These are phyloP conservation scores for Claviceps arundinis DNA, from an alignment of 2,329 filamentous ascomycete genomes.

Conservation along the genomic window DNA sequence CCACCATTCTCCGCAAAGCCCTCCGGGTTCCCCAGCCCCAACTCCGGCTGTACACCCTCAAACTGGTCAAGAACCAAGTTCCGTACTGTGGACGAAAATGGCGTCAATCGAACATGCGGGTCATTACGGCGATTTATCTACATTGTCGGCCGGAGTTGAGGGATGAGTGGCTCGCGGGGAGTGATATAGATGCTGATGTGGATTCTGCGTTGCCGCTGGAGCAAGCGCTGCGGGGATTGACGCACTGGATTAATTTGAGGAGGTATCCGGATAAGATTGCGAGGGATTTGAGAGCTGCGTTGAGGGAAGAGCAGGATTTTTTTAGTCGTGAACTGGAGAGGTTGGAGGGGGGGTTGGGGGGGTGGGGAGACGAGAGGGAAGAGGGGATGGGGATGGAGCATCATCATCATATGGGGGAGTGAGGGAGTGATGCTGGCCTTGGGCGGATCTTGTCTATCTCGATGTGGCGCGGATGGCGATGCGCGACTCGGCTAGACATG, in stretches of 20 bases:
- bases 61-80: conserved; percentile 97
- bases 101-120: conserved; percentile 95
- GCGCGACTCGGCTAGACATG: too few relatives aligned
- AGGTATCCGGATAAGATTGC: conserved; percentile 70
- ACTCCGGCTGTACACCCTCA: conserved; percentile 85
- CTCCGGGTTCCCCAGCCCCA: conserved; percentile 81
- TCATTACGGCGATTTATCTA: conserved; percentile 93
- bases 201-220: conserved; percentile 87
- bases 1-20: conserved; percentile 79
- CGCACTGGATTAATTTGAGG: conserved; percentile 87
- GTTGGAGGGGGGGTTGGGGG: conserved; percentile 37
- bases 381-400: conserved; percentile 22
- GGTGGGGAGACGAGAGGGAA: conserved; percentile 26
- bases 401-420: conserved; percentile 13
- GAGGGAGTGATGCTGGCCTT: conserved; percentile 9
- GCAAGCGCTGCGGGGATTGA: conserved; percentile 76
- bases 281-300: conserved; percentile 38
- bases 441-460: background rate
- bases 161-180: conserved; percentile 88
- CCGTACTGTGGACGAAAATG: conserved; percentile 97
- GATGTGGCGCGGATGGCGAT: too few relatives aligned
- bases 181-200: conserved; percentile 84
- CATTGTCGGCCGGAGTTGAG: conserved; percentile 85
- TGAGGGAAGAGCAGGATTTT: conserved; percentile 66
- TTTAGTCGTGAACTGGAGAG: conserved; percentile 67